phyloP scores from a whole-genome alignment of 2,329 filamentous ascomycete genomes.

The Paradendryphiella salina region DNA sequence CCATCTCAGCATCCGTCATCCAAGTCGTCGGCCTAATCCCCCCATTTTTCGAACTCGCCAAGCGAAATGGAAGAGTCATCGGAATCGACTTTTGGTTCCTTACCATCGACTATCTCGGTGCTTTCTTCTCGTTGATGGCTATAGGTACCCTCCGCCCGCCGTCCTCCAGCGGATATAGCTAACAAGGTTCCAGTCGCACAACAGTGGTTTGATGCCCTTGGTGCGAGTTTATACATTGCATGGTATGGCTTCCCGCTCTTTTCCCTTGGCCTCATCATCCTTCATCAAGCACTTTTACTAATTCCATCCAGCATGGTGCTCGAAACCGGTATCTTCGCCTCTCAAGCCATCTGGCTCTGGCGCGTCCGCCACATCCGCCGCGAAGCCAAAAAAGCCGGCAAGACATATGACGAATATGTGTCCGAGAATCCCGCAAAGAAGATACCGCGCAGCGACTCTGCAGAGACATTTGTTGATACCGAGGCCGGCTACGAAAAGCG shows the following conservation, averaged over 20 bases:
- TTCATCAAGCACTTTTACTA: not conserved
- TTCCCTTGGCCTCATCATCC: not conserved
- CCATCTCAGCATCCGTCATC: slow-evolving; percentile 61
- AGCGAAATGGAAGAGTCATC: slow-evolving; percentile 62
- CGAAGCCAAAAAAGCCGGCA: slow-evolving; percentile 56
- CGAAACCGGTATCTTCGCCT: slow-evolving; percentile 63
- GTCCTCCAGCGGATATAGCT: not conserved
- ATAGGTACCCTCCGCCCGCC: slow-evolving; percentile 50
- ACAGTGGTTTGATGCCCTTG: slow-evolving; percentile 63
- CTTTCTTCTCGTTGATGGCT: slow-evolving; percentile 66
- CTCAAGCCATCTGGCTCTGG: slow-evolving; percentile 62
- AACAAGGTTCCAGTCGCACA: slow-evolving; percentile 56
- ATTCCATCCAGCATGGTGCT: slow-evolving; percentile 53
- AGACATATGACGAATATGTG: slow-evolving; percentile 60
- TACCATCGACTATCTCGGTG: slow-evolving; percentile 62
- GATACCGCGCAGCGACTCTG: slow-evolving; percentile 25
- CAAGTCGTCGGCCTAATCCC: slow-evolving; percentile 61
- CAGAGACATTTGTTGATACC: slow-evolving; percentile 33
- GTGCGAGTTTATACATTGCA: slow-evolving; percentile 63
- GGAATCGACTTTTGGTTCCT: slow-evolving; percentile 65
- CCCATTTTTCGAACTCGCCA: slow-evolving; percentile 65
- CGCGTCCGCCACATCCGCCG: slow-evolving; percentile 58
- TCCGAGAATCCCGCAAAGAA: slow-evolving; percentile 31
- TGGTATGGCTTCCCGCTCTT: slow-evolving; percentile 52
- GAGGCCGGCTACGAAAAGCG: slow-evolving; percentile 23